Evolutionary conservation across 306 rosid genomes (phyloP), one percentile per base, ranked within the genome.

Genomic region (Pyrus pyrifolia): DNA sequence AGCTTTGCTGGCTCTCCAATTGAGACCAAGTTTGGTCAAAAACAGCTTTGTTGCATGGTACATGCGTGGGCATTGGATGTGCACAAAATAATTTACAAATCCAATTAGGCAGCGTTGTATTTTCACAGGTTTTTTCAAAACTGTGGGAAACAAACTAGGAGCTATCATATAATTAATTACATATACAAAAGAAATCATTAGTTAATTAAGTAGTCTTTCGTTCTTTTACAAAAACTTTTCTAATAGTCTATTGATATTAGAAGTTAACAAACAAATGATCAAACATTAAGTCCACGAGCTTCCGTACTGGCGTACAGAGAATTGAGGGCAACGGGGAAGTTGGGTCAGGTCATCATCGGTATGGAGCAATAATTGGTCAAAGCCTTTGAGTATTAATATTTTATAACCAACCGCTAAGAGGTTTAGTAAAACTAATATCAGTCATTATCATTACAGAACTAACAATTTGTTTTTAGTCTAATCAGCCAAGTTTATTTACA

Each of bases 281-380:
- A 38, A 15, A 31, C 45, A 42, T 42, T 3, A 13, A 12, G 66
- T 60, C 66, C 35, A 12, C 19, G 33, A 4, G 14, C 29, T n/a
- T 25, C 4, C 6, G 5, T 4, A 22, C 11, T 58, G 22, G 59
- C n/a, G 18, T 53, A 59, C 4, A 15, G 64, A 59, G 64, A 27
- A 12, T 22, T 61, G 35, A 61, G 8, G 67, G 38, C 38, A 14
- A 6, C 67, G 67, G 49, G 45, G 57, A 68, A 3, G 38, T 17
- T 40, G 6, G 57, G 69, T 70, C 29, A 58, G 70, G 76, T 51
- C 55, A 51, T 78, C 76, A 70, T 62, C 76, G n/a, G 9, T 53
- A 19, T 21, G 46, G 40, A 27, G 33, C 38, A 12, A 61, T 44
- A 21, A n/a, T 77, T 77, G 29, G 75, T 31, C 80, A 69, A 55